These are phyloP conservation scores for Pulveroboletus ravenelii DNA, from an alignment of 768 basidiomycete species.

Conservation along the genomic window DNA sequence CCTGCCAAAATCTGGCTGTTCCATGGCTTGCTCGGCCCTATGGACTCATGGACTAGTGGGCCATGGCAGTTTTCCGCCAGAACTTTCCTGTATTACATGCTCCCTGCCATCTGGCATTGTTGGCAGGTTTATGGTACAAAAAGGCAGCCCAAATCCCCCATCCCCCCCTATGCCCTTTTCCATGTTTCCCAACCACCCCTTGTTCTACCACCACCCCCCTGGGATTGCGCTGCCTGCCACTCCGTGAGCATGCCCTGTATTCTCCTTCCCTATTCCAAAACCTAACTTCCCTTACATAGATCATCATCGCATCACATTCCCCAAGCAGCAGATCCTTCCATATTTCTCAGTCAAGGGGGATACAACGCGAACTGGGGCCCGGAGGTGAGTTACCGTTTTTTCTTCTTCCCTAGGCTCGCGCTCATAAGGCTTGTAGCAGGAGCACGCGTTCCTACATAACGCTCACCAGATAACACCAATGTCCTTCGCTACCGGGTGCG, in stretches of 20 bases:
- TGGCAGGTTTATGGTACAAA: conserved; percentile 5
- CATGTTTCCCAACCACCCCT: background rate
- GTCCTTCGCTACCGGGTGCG: background rate
- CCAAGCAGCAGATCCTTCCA: too few species aligned
- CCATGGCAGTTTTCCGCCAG: background rate
- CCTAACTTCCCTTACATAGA: background rate
- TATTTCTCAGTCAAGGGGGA: background rate
- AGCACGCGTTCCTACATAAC: background rate
- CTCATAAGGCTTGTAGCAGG: conserved; percentile 4
- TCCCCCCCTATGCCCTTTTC: background rate
- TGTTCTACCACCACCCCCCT: fast-evolving
- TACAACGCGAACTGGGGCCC: conserved; percentile 2
- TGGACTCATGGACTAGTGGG: background rate
- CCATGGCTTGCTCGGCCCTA: background rate
- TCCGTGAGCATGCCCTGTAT: too few species aligned
- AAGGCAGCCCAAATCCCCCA: background rate
- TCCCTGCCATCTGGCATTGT: conserved; percentile 3
- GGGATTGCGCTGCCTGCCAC: too few species aligned
- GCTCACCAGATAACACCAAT: background rate
- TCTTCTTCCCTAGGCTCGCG: background rate
- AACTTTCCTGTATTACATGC: background rate
- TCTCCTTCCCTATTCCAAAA: too few species aligned
- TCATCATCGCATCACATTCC: too few species aligned
- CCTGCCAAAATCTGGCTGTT: background rate
- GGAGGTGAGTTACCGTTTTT: background rate